Percentiles rank a stretch among this genome's conserved stretches.
These are phyloP conservation scores for Cladophialophora exuberans DNA, from an alignment of 2,329 filamentous ascomycete genomes.

Conservation along the genomic window DNA sequence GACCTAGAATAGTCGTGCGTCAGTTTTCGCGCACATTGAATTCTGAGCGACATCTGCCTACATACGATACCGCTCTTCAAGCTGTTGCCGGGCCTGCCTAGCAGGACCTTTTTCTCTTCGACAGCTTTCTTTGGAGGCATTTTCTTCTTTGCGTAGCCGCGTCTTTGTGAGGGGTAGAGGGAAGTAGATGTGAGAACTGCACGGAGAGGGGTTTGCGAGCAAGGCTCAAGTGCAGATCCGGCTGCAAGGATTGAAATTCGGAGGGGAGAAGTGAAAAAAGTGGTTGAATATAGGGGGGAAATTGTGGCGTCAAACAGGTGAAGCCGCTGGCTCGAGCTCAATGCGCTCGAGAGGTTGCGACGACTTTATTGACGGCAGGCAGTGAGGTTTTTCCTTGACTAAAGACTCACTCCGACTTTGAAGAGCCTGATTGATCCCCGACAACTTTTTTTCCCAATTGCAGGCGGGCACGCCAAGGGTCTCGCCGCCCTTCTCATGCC, in stretches of 20 bases:
- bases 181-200: conserved; percentile 14
- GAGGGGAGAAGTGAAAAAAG: conserved; percentile 59
- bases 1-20: conserved; percentile 61
- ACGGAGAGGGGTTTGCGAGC: conserved; percentile 29
- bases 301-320: too few relatives aligned
- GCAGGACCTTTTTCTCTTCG: conserved; percentile 92
- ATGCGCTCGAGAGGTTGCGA: conserved; percentile 4
- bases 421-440: too few relatives aligned
- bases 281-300: conserved; percentile 10
- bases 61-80: conserved; percentile 97
- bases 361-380: too few relatives aligned
- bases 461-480: too few relatives aligned
- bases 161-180: conserved; percentile 30
- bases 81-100: conserved; percentile 96
- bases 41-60: conserved; percentile 51
- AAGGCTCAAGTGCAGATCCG: conserved; percentile 64
- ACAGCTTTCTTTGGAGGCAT: conserved; percentile 96
- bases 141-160: conserved; percentile 66
- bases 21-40: conserved; percentile 7
- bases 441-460: too few relatives aligned
- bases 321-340: neutral
- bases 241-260: conserved; percentile 63
- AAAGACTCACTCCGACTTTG: too few relatives aligned
- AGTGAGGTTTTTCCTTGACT: too few relatives aligned
- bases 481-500: too few relatives aligned